A percentile compares a stretch with the other conserved stretches of the same genome.
phyloP scores from a whole-genome alignment of 805 yeast species.

The Groenewaldozyma salmanticensis region DNA sequence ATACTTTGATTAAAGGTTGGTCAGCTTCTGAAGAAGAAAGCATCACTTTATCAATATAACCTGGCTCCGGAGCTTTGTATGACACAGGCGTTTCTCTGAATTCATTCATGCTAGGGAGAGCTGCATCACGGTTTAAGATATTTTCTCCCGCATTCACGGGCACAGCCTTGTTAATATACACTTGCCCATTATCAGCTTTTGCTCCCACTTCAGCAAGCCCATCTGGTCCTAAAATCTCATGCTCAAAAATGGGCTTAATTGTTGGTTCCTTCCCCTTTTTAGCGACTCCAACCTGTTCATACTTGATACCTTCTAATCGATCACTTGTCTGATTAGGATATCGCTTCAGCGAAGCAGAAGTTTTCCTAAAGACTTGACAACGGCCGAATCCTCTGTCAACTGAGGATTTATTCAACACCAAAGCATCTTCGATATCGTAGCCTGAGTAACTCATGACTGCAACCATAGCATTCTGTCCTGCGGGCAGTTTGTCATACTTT shows the following conservation, averaged over 20 bases:
- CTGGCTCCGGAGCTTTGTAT: slow-evolving; percentile 92
- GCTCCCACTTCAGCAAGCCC: slow-evolving; percentile 96
- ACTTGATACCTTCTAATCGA: slow-evolving; percentile 83
- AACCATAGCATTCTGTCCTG: slow-evolving; percentile 97
- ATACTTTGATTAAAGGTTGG: slow-evolving; percentile 85
- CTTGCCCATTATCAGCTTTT: slow-evolving; percentile 83
- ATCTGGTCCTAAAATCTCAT: slow-evolving; percentile 80
- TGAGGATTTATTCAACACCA: slow-evolving; percentile 92
- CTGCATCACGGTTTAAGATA: slow-evolving; percentile 28
- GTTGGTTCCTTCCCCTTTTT: slow-evolving; percentile 41
- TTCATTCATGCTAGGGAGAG: slow-evolving; percentile 25
- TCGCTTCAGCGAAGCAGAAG: slow-evolving; percentile 79
- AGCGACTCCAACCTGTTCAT: slow-evolving; percentile 32
- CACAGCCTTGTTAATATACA: slow-evolving; percentile 84
- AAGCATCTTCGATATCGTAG: slow-evolving; percentile 99
- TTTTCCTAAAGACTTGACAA: slow-evolving; percentile 90
- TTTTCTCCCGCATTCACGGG: slow-evolving; percentile 74
- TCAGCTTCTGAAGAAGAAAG: slow-evolving; percentile 93
- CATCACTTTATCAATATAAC: slow-evolving; percentile 95
- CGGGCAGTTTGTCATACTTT: slow-evolving; percentile 92
- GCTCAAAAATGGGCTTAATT: slow-evolving; percentile 70
- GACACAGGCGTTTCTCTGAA: slow-evolving; percentile 86
- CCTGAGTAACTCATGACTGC: slow-evolving; percentile 99
- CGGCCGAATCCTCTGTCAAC: slow-evolving; percentile 96
- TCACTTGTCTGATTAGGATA: slow-evolving; percentile 93